A percentile compares a stretch with the other conserved stretches of the same genome.
These are phyloP conservation scores for Coriaria nepalensis DNA, from an alignment of 306 rosid genomes.

Conservation along the genomic window DNA sequence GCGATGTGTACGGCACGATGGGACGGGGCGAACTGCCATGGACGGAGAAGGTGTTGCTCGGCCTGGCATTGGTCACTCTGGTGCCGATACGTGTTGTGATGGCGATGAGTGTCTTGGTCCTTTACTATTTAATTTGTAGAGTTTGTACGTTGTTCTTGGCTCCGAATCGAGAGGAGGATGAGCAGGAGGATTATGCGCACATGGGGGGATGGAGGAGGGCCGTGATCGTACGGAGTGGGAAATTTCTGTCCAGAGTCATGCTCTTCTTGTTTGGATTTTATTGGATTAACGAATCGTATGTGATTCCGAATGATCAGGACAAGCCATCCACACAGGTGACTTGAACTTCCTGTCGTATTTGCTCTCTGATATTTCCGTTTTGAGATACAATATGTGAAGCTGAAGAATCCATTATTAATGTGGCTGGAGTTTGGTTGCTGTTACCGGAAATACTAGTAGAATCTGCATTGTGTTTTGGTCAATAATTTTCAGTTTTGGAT, in stretches of 20 bases:
- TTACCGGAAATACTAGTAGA: neutral
- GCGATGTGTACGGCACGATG: conserved; percentile 76
- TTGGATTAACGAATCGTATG: conserved; percentile 52
- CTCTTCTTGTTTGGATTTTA: conserved; percentile 75
- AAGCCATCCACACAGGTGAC: conserved; percentile 30
- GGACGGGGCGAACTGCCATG: conserved; percentile 70
- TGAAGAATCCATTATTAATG: no score
- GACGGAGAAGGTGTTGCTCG: conserved; percentile 60
- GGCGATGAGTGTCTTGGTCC: conserved; percentile 26
- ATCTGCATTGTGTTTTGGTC: neutral
- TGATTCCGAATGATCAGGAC: conserved; percentile 9
- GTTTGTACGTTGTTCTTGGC: conserved; percentile 46
- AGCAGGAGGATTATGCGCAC: conserved; percentile 80
- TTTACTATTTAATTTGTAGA: conserved; percentile 67
- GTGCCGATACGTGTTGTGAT: conserved; percentile 58
- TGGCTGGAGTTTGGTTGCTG: no score
- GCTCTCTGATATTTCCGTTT: neutral
- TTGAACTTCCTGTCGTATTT: conserved; percentile 1
- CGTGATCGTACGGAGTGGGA: conserved; percentile 51
- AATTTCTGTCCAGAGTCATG: conserved; percentile 57
- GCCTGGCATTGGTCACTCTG: conserved; percentile 50
- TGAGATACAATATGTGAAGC: no score
- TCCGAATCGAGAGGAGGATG: conserved; percentile 58
- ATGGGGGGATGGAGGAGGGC: conserved; percentile 66
- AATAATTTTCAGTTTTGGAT: neutral